These are phyloP conservation scores for Boletus barrowsii DNA, from an alignment of 768 basidiomycete genomes.

Conservation along the genomic window DNA sequence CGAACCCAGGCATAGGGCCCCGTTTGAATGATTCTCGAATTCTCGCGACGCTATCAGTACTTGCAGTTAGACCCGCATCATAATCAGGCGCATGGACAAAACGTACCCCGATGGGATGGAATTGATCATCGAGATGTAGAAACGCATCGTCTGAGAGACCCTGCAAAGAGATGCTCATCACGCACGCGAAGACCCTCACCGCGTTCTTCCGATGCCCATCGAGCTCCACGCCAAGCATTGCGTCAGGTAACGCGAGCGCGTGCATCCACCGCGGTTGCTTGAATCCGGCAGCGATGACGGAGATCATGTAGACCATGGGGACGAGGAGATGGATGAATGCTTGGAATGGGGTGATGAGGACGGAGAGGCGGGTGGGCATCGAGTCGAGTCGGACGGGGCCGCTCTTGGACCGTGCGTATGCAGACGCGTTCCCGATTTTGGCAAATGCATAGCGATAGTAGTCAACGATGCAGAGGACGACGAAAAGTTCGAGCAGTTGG, in stretches of 20 bases:
- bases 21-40: constrained; percentile 10
- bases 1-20: constrained; percentile 16
- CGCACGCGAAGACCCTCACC: background rate
- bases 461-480: background rate
- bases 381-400: background rate
- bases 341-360: background rate
- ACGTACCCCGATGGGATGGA: constrained; percentile 6
- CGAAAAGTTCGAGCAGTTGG: background rate
- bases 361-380: background rate
- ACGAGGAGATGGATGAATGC: background rate
- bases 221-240: background rate
- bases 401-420: background rate
- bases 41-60: constrained; percentile 8
- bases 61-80: too few relatives aligned
- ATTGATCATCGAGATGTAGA: constrained; percentile 5
- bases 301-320: background rate
- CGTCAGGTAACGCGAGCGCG: background rate
- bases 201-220: background rate
- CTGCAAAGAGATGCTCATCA: background rate
- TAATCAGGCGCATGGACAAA: too few relatives aligned
- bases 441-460: background rate
- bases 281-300: background rate
- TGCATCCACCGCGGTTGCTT: constrained; percentile 1
- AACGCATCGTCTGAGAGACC: background rate
- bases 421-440: background rate